phyloP scores from a whole-genome alignment of 2,329 filamentous ascomycete species.

The Colletotrichum sp. region DNA sequence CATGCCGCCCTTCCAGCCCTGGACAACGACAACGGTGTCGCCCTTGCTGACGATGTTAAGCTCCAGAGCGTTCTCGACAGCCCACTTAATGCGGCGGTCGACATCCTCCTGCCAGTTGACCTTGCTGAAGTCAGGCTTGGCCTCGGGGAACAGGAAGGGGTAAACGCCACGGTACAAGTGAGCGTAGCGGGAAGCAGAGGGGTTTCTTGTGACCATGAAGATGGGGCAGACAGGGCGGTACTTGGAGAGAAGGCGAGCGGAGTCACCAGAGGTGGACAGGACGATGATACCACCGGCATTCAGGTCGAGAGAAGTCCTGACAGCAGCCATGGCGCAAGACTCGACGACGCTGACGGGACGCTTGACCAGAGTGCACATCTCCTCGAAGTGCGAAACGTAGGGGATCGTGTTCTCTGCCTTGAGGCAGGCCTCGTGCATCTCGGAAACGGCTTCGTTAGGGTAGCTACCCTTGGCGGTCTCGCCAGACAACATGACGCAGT shows the following conservation, averaged over 20 bases:
- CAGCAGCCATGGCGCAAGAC: slow-evolving; percentile 96
- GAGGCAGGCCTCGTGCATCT: slow-evolving; percentile 99
- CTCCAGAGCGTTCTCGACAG: slow-evolving; percentile 83
- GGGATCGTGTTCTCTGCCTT: slow-evolving; percentile 97
- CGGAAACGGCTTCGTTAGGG: slow-evolving; percentile 86
- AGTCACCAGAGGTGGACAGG: slow-evolving; percentile 93
- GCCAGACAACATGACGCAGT: slow-evolving; percentile 99
- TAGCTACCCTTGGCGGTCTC: slow-evolving; percentile 99
- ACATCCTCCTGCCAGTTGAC: slow-evolving; percentile 99
- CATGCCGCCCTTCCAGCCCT: slow-evolving; percentile 92
- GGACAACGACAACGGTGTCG: slow-evolving; percentile 81
- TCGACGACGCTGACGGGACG: slow-evolving; percentile 88
- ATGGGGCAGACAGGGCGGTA: slow-evolving; percentile 99
- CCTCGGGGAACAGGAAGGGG: slow-evolving; percentile 92
- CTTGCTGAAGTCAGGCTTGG: slow-evolving; percentile 92
- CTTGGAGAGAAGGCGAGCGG: slow-evolving; percentile 94
- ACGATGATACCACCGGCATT: slow-evolving; percentile 97
- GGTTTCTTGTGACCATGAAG: slow-evolving; percentile 96
- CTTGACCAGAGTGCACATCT: slow-evolving; percentile 83
- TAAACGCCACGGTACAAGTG: slow-evolving; percentile 98
- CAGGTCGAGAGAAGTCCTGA: slow-evolving; percentile 93
- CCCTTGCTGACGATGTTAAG: slow-evolving; percentile 77
- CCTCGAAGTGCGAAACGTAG: slow-evolving; percentile 95
- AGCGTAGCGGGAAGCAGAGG: slow-evolving; percentile 83
- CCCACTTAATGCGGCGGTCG: slow-evolving; percentile 97